These are phyloP conservation scores for Spiraea crenata DNA, from an alignment of 331 rosid genomes.

Conservation along the genomic window DNA sequence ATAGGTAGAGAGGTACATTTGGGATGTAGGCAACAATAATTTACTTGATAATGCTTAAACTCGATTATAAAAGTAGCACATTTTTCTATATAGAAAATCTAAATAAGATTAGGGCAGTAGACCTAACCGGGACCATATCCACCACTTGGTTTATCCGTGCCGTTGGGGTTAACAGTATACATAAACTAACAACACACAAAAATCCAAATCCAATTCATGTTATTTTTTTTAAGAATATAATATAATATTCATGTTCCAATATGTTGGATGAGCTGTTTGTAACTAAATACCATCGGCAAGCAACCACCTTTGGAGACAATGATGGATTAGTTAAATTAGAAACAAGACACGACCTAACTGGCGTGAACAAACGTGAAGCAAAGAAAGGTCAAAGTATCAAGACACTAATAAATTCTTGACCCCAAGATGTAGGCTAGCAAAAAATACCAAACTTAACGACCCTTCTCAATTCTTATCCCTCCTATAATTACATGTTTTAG, in stretches of 20 bases:
- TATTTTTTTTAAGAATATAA: not conserved
- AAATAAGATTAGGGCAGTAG: not conserved
- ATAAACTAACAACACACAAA: not conserved
- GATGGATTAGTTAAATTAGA: conserved; percentile 9
- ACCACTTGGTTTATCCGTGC: not conserved
- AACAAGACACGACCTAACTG: not conserved
- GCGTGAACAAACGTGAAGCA: not conserved
- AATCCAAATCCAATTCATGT: not conserved
- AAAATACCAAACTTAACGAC: conserved; percentile 49
- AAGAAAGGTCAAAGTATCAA: conserved; percentile 28
- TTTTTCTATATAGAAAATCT: not conserved
- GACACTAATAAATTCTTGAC: conserved; percentile 20
- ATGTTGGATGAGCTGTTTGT: conserved; percentile 27
- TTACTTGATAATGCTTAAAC: no score
- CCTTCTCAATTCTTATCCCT: not conserved
- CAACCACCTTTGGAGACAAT: conserved; percentile 11
- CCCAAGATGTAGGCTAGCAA: conserved; percentile 32
- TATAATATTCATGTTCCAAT: not conserved
- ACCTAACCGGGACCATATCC: conserved; percentile 12
- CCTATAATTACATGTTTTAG: conserved; percentile 12
- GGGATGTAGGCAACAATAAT: no score
- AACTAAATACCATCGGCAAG: conserved; percentile 2
- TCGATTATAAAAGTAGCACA: not conserved
- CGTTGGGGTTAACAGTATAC: not conserved
- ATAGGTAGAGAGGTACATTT: no score